Conservation (phyloP, 2,329 filamentous ascomycete species). For the Fusarium decemcellulare region DNA sequence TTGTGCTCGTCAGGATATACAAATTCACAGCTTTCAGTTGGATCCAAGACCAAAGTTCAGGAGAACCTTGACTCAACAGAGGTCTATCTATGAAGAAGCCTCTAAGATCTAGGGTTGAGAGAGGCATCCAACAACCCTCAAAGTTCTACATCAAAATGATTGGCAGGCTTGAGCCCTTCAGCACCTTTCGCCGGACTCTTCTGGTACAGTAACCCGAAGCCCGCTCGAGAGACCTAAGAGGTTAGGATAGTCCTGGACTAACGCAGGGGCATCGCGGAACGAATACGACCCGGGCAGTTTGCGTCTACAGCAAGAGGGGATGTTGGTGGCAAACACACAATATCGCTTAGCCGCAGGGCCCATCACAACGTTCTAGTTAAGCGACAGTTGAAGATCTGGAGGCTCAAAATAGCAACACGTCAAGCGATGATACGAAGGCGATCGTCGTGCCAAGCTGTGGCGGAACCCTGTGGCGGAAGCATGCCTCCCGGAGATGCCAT, state of each 20-base stretch:
- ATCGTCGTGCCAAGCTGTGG: slow-evolving; percentile 24
- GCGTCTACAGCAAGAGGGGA: neutral
- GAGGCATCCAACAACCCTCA: neutral
- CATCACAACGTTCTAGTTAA: slow-evolving; percentile 13
- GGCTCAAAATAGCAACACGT: slow-evolving; percentile 24
- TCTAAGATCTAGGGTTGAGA: slow-evolving; percentile 1
- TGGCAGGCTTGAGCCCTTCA: slow-evolving; percentile 12
- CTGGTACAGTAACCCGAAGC: slow-evolving; percentile 2
- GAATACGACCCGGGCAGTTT: neutral
- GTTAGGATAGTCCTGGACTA: neutral
- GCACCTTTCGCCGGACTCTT: slow-evolving; percentile 4
- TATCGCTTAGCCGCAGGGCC: slow-evolving; percentile 13
- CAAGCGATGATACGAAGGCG: slow-evolving; percentile 15
- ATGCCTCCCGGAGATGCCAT: slow-evolving; percentile 5
- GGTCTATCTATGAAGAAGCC: neutral
- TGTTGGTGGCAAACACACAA: slow-evolving; percentile 17
- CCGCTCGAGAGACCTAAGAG: slow-evolving; percentile 14
- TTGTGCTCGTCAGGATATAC: neutral
- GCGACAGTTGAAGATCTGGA: slow-evolving; percentile 14
- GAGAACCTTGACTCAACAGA: neutral
- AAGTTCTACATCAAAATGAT: slow-evolving; percentile 9
- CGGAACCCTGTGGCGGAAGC: slow-evolving; percentile 13
- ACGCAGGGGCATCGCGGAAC: neutral
- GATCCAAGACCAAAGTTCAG: neutral
- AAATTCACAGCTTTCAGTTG: neutral